Conservation (phyloP, 148 eudicot genomes). For the Rhododendron ferrugineum region DNA sequence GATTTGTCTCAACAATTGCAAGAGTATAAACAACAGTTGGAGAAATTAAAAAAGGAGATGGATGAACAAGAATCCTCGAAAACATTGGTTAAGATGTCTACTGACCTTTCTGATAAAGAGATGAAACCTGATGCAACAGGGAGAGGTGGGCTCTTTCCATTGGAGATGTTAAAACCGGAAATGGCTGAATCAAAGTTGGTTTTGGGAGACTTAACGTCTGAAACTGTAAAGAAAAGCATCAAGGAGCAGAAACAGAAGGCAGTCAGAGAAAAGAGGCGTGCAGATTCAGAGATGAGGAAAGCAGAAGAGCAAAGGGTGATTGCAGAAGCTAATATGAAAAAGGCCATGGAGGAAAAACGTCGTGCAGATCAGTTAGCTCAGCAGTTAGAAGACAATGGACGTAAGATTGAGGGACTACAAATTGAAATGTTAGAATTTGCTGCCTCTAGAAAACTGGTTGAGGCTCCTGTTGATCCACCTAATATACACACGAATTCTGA, state of each 20-base stretch:
- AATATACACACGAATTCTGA: slow-evolving; percentile 17
- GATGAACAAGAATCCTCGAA: slow-evolving; percentile 9
- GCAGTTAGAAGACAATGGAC: slow-evolving; percentile 34
- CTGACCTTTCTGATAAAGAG: slow-evolving; percentile 6
- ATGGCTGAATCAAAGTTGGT: slow-evolving; percentile 3
- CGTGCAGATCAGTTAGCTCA: slow-evolving; percentile 47
- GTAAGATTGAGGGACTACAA: slow-evolving; percentile 33
- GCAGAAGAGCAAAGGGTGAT: slow-evolving; percentile 42
- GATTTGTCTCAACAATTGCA: slow-evolving; percentile 36
- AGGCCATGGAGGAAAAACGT: slow-evolving; percentile 38
- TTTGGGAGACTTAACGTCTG: slow-evolving; percentile 11
- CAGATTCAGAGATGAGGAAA: slow-evolving; percentile 37
- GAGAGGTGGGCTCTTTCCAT: neutral
- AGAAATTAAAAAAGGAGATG: slow-evolving; percentile 28
- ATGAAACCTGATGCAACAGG: neutral
- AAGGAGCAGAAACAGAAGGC: slow-evolving; percentile 35
- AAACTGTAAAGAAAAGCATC: slow-evolving; percentile 23
- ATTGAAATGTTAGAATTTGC: slow-evolving; percentile 27
- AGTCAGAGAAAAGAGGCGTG: slow-evolving; percentile 27
- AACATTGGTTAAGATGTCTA: slow-evolving; percentile 9
- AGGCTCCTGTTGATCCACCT: slow-evolving; percentile 11
- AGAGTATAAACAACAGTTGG: slow-evolving; percentile 22
- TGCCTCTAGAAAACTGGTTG: slow-evolving; percentile 20
- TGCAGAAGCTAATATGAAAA: slow-evolving; percentile 33
- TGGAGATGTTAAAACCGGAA: neutral